These are phyloP conservation scores for Aspergillus proliferans DNA, from an alignment of 2,329 filamentous ascomycete species.

Conservation along the genomic window DNA sequence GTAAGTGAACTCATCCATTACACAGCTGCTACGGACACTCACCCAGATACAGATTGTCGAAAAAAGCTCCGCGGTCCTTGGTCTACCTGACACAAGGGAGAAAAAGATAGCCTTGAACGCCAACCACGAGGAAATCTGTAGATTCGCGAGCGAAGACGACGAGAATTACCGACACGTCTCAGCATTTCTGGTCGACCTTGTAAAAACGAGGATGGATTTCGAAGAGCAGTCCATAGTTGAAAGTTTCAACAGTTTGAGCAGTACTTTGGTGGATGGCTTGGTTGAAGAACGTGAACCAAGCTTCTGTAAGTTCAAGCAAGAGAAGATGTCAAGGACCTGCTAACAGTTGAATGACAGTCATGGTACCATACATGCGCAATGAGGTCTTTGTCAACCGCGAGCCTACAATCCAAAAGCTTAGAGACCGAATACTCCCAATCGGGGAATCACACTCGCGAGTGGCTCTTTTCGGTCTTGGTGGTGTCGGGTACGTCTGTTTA, in stretches of 20 bases:
- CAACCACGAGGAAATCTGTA: slow-evolving; percentile 16
- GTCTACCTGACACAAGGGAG: slow-evolving; percentile 13
- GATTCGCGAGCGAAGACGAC: slow-evolving; percentile 10
- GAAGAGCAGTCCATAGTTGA: not conserved
- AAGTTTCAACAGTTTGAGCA: not conserved
- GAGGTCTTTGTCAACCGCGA: slow-evolving; percentile 6
- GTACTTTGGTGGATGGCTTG: not conserved
- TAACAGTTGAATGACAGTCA: slow-evolving; percentile 1
- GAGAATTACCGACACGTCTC: slow-evolving; percentile 9
- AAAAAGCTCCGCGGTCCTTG: slow-evolving; percentile 14
- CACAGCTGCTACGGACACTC: not conserved
- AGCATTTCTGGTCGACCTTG: slow-evolving; percentile 4
- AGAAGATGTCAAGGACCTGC: not conserved
- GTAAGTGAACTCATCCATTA: not conserved
- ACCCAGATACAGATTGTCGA: slow-evolving; percentile 11
- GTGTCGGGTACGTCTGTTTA: slow-evolving; percentile 5
- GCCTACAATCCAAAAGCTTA: not conserved
- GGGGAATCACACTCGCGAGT: slow-evolving; percentile 3
- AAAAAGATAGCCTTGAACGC: slow-evolving; percentile 10
- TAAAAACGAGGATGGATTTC: slow-evolving; percentile 2
- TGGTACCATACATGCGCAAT: slow-evolving; percentile 9
- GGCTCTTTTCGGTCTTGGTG: slow-evolving; percentile 9
- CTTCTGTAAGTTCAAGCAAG: not conserved
- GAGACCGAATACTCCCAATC: slow-evolving; percentile 2
- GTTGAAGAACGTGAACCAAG: not conserved